Evolutionary conservation across 1,139 yeast species (phyloP), one percentile per base, ranked within the genome.

Genomic region (Sugiyamaella japonica): DNA sequence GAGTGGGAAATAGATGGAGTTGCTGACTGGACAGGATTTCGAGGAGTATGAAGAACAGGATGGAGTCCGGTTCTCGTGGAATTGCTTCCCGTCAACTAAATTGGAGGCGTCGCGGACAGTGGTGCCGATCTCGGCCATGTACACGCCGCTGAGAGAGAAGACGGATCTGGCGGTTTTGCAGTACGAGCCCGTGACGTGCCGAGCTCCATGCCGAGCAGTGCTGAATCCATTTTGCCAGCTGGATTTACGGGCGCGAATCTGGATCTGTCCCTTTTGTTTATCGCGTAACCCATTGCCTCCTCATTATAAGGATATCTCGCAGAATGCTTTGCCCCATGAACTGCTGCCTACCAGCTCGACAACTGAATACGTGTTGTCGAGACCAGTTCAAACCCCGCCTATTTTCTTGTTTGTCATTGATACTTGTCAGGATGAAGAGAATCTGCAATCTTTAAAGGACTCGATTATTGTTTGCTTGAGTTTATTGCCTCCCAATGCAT

Each of bases 351-450:
- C 78, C 52, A 80, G 88, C 61, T 82, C 96, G n/a, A 89, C 98
- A 17, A 86, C 91, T 60, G 99, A 93, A 74, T 93, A 95, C 70
- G 84, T 91, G 59, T 81, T 95, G 46, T 82, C 89, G 32, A 84
- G 96, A 68, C 97, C 97, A 2, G 95, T 87, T 17, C 89, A 84
- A 65, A 82, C 83, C 57, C 97, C 98, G 13, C 99, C 99, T n/a
- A 83, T 91, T 59, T 93, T 91, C 71, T 75, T 90, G 61, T 89
- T 89, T 69, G 95, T 90, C 36, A 85, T 93, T 63, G 99, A 93
- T 71, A 77, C 91, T 61, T 93, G 99, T 70, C 97, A 95, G 71
- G 98, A 95, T 67, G 89, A 84, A 56, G 99, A 93, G 66, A 93
- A 90, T 71, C 78, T 93, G 68, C 83, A 85, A 70, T 93, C 97